Percentiles rank a stretch among this genome's conserved stretches.
phyloP scores from a whole-genome alignment of 164 flowering plant genomes.

The Annona squamosa region DNA sequence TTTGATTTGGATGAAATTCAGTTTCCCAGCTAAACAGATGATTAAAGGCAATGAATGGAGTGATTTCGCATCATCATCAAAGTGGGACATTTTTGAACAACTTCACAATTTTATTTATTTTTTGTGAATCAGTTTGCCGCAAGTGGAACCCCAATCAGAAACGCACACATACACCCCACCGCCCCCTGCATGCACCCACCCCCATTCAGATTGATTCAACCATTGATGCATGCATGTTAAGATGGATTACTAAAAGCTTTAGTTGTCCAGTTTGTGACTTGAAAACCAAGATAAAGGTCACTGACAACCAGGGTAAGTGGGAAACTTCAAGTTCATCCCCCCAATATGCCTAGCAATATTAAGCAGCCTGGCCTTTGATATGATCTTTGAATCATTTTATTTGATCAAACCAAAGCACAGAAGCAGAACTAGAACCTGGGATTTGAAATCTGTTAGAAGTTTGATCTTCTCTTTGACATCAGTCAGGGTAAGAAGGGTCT shows the following conservation, averaged over 20 bases:
- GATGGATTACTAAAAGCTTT: not conserved
- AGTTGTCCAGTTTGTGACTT: not conserved
- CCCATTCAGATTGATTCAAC: not conserved
- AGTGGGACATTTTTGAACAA: too few relatives aligned
- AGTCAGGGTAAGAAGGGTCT: slow-evolving; percentile 66
- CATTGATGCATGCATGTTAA: not conserved
- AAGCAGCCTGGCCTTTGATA: not conserved
- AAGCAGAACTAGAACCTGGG: slow-evolving; percentile 42
- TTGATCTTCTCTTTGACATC: slow-evolving; percentile 80
- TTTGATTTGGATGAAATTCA: too few relatives aligned
- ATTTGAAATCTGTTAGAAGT: slow-evolving; percentile 64
- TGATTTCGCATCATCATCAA: too few relatives aligned
- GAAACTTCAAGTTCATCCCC: not conserved
- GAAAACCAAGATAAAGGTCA: not conserved
- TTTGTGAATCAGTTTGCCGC: too few relatives aligned
- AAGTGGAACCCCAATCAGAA: too few relatives aligned
- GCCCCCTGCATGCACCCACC: too few relatives aligned
- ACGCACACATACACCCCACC: too few relatives aligned
- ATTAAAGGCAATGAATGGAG: too few relatives aligned
- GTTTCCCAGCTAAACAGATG: too few relatives aligned
- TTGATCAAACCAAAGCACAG: not conserved
- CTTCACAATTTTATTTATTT: too few relatives aligned
- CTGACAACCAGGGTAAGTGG: not conserved
- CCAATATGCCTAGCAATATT: not conserved
- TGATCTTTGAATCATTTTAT: not conserved